Evolutionary conservation across 1,139 yeast genomes (phyloP).

Genomic region (Pichia terricola): DNA sequence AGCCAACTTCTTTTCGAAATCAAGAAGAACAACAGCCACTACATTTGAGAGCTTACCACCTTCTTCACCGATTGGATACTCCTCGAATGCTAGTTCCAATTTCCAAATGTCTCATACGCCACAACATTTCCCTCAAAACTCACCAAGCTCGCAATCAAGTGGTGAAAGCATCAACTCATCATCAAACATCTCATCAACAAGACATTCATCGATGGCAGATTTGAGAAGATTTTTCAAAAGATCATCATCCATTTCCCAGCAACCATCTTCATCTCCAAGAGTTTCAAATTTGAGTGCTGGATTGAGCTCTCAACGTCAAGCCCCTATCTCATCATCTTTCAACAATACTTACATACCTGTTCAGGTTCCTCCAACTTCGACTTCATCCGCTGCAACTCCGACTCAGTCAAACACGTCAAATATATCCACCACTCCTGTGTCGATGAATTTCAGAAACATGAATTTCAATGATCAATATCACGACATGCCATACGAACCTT

Average conservation of each 20-base stretch:
- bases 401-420: neutral
- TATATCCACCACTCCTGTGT: constrained; percentile 7
- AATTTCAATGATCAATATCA: constrained; percentile 4
- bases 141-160: constrained; percentile 17
- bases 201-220: constrained; percentile 71
- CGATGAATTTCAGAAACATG: neutral
- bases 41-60: constrained; percentile 16
- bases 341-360: constrained; percentile 7
- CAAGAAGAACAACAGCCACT: constrained; percentile 25
- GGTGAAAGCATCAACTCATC: constrained; percentile 7
- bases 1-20: constrained; percentile 41
- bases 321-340: neutral
- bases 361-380: constrained; percentile 16
- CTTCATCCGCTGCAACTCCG: constrained; percentile 14
- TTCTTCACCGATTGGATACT: constrained; percentile 19
- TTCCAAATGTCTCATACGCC: neutral
- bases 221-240: constrained; percentile 61
- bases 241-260: constrained; percentile 21
- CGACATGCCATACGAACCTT: constrained; percentile 7
- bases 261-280: constrained; percentile 27
- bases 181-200: constrained; percentile 15
- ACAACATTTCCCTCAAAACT: neutral
- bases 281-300: constrained; percentile 32
- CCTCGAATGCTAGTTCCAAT: constrained; percentile 4
- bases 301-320: constrained; percentile 22